phyloP scores from a whole-genome alignment of 345 rosid genomes.

The Salix udensis region DNA sequence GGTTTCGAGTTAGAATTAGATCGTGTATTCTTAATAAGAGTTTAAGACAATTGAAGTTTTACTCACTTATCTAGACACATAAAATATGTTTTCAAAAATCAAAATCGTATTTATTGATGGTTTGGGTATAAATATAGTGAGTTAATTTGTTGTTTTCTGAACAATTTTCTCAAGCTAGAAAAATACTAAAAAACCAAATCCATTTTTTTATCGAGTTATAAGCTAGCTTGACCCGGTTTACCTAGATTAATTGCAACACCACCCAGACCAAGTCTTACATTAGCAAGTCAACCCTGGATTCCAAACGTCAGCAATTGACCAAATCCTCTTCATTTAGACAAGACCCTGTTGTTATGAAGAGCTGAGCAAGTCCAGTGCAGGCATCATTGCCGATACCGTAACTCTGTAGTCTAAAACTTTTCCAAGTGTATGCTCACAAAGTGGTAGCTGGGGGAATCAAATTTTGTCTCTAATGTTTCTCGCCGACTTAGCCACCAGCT shows the following conservation, averaged over 20 bases:
- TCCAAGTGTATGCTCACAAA: not conserved
- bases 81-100: not conserved
- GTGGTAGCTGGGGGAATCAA: constrained; percentile 1
- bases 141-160: too few species aligned
- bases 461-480: not conserved
- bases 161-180: too few species aligned
- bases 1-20: fast-evolving
- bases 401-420: not conserved
- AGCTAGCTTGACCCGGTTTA: too few species aligned
- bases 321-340: not conserved
- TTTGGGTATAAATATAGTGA: too few species aligned
- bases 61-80: too few species aligned
- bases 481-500: not conserved
- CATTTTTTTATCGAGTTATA: too few species aligned
- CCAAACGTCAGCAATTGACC: not conserved
- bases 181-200: too few species aligned
- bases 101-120: not conserved
- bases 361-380: not conserved
- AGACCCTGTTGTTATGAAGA: not conserved
- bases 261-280: too few species aligned
- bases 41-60: too few species aligned
- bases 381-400: not conserved
- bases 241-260: too few species aligned
- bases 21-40: fast-evolving
- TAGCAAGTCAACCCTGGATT: too few species aligned